Evolutionary conservation across 768 basidiomycete genomes (phyloP).

Genomic region (Tephrocybe sp.): DNA sequence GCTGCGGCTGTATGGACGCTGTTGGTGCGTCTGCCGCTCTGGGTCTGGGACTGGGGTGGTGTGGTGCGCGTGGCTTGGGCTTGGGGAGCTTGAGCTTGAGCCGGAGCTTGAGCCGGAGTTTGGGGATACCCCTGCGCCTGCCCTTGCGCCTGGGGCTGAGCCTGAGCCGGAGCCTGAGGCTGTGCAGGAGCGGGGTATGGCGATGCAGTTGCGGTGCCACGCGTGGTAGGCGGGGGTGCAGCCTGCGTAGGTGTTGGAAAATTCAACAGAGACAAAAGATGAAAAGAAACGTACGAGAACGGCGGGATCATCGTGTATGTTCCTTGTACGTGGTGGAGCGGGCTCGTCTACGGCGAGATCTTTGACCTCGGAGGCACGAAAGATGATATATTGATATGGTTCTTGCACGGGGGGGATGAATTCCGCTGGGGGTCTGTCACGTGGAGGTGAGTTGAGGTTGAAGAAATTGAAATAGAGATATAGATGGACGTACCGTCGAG

Average conservation of each 20-base stretch:
- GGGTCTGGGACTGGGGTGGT: constrained; percentile 14
- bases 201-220: constrained; percentile 2
- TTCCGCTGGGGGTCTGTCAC: constrained; percentile 60
- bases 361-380: constrained; percentile 87
- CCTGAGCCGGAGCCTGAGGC: not conserved
- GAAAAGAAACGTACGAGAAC: constrained; percentile 48
- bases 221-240: constrained; percentile 12
- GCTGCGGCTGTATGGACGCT: constrained; percentile 71
- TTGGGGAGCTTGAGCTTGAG: constrained; percentile 21
- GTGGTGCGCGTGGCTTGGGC: constrained; percentile 24
- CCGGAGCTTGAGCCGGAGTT: not conserved
- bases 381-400: constrained; percentile 88
- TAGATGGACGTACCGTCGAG: constrained; percentile 71
- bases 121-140: constrained; percentile 2
- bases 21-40: constrained; percentile 29
- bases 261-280: constrained; percentile 2
- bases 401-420: constrained; percentile 83
- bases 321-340: constrained; percentile 40
- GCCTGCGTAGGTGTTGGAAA: constrained; percentile 1
- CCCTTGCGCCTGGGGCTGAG: constrained; percentile 11
- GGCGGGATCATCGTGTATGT: constrained; percentile 81
- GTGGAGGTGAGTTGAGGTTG: not conserved
- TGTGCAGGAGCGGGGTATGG: constrained; percentile 7
- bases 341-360: constrained; percentile 84
- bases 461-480: not conserved